Evolutionary conservation across 75 land plant genomes (phyloP), one percentile per base, ranked within the genome.

Genomic region (Selaginella tamariscina): DNA sequence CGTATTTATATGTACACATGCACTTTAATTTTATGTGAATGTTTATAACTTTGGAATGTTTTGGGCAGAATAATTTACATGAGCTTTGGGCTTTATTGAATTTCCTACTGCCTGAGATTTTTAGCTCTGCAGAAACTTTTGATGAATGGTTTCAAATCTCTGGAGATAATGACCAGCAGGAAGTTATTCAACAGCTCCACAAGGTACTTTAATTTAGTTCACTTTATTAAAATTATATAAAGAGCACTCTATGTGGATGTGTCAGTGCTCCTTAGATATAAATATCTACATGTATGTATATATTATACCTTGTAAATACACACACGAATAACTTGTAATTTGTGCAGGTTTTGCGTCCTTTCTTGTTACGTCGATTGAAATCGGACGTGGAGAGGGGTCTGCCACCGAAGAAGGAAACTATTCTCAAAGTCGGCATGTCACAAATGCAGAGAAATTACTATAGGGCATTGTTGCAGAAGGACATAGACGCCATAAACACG

Each of bases 91-190:
- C 62, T 8, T n/a, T 59, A 2, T 59, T 59, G 26, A 59, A 59
- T 27, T 59, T 59, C 21, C 62, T 59, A 5, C 26, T 59, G 26
- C 62, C 62, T n/a, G 62, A 59, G 21, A 59, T 59, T 23, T 59
- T 59, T 59, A 59, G 62, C 26, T 59, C 62, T 27, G 23, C 62
- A 8, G 62, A 59, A n/a, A 59, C 62, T 9, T 59, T 59, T 59
- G 62, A 59, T 23, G 62, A 59, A 21, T 59, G 62, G 62, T 59
- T 59, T 27, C 62, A 59, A n/a, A 59, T 59, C 23, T 59, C 62
- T 23, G 62, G 62, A 59, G 62, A 59, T 9, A 59, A 26, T 59
- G 62, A 59, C 23, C 62, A 59, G 26, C 62, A 59, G 62, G 62
- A 59, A 21, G 62, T 59, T n/a, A 26, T 59, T 59, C 62, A 59